phyloP scores from a whole-genome alignment of 495 filamentous ascomycete genomes.

The Penicillium riverlandense region DNA sequence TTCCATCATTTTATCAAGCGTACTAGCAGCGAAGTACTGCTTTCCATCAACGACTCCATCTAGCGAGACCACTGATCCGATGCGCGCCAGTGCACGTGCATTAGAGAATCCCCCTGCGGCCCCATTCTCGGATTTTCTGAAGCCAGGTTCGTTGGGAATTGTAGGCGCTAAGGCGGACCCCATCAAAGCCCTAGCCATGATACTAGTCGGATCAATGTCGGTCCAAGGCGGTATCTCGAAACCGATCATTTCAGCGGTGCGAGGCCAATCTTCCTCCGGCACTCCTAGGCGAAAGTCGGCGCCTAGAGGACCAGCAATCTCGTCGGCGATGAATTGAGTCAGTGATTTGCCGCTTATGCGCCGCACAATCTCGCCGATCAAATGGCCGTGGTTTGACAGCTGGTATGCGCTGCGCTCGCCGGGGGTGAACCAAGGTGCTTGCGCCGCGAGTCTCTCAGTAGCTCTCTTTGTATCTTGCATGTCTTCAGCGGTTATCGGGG shows the following conservation, averaged over 20 bases:
- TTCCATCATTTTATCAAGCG: constrained; percentile 28
- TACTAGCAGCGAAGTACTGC: constrained; percentile 19
- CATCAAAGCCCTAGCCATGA: constrained; percentile 6
- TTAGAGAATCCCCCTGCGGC: constrained; percentile 27
- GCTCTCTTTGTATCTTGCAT: constrained; percentile 20
- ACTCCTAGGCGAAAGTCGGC: constrained; percentile 36
- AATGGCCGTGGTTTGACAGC: constrained; percentile 25
- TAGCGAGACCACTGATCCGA: constrained; percentile 23
- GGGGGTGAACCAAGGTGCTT: constrained; percentile 39
- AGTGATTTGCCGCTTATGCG: constrained; percentile 30
- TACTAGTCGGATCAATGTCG: constrained; percentile 5
- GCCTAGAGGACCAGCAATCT: constrained; percentile 26
- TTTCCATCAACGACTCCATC: constrained; percentile 24
- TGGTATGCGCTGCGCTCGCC: constrained; percentile 36
- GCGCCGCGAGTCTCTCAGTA: constrained; percentile 24
- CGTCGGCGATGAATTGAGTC: constrained; percentile 32
- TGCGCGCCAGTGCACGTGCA: constrained; percentile 22
- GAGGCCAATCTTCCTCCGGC: constrained; percentile 19
- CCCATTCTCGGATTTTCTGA: constrained; percentile 18
- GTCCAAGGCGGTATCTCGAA: constrained; percentile 1
- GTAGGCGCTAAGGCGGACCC: constrained; percentile 3
- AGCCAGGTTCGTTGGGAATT: constrained; percentile 4
- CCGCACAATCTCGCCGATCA: constrained; percentile 32
- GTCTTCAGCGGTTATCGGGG: constrained; percentile 17
- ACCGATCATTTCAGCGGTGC: constrained; percentile 20